phyloP scores from a whole-genome alignment of 805 yeast genomes.

The Wickerhamiella bombiphila region DNA sequence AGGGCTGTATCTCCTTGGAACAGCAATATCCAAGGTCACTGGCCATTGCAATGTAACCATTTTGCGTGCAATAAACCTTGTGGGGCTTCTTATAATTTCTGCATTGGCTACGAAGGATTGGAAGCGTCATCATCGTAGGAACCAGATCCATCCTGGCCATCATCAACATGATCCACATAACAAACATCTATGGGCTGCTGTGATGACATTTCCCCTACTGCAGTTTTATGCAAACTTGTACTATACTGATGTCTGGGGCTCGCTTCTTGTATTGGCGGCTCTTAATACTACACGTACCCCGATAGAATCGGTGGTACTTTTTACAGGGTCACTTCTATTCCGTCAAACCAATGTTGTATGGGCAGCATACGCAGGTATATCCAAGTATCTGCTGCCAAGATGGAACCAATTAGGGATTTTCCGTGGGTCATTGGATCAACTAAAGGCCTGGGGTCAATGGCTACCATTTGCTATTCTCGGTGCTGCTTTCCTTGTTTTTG shows the following conservation, averaged over 20 bases:
- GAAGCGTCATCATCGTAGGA: not conserved
- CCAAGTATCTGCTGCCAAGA: constrained; percentile 1
- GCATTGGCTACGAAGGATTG: no score
- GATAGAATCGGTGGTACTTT: constrained; percentile 41
- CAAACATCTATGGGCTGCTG: constrained; percentile 18
- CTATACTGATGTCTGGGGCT: constrained; percentile 91
- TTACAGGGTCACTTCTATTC: constrained; percentile 46
- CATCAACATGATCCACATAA: not conserved
- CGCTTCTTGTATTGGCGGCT: constrained; percentile 39
- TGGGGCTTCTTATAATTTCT: constrained; percentile 19
- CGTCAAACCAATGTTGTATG: constrained; percentile 89
- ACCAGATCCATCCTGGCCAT: constrained; percentile 2
- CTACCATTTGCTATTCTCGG: constrained; percentile 23
- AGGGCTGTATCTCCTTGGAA: constrained; percentile 46
- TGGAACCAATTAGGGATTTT: constrained; percentile 1
- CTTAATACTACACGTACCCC: constrained; percentile 15
- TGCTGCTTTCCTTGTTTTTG: constrained; percentile 39
- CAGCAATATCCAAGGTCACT: constrained; percentile 12
- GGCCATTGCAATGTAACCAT: constrained; percentile 17
- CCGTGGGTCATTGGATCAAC: not conserved
- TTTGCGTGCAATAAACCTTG: constrained; percentile 43
- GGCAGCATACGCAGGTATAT: constrained; percentile 41
- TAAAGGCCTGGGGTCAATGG: not conserved
- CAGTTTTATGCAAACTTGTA: constrained; percentile 60
- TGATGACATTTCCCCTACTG: constrained; percentile 53